These are phyloP conservation scores for Aspergillus melleus DNA, from an alignment of 2,329 filamentous ascomycete species.

Conservation along the genomic window DNA sequence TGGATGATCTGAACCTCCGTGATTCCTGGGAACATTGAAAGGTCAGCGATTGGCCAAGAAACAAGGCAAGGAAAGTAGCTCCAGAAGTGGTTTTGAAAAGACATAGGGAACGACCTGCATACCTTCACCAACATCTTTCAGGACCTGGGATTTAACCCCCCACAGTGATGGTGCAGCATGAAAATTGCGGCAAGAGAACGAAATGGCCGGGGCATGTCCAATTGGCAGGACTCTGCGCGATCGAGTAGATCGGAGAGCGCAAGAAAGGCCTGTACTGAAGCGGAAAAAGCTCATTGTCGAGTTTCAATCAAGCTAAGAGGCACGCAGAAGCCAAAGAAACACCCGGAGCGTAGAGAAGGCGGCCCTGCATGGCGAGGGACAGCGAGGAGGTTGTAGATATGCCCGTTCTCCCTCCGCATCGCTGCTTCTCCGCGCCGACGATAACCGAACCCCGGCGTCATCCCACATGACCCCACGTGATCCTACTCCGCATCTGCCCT, in stretches of 20 bases:
- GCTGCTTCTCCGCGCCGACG: slow-evolving; percentile 19
- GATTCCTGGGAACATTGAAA: slow-evolving; percentile 65
- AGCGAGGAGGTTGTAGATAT: slow-evolving; percentile 2
- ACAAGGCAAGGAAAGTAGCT: neutral
- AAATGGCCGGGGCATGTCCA: slow-evolving; percentile 23
- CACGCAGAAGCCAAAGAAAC: neutral
- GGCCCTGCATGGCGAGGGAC: slow-evolving; percentile 8
- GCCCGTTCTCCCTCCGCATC: slow-evolving; percentile 9
- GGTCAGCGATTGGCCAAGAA: slow-evolving; percentile 18
- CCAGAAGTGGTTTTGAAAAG: neutral
- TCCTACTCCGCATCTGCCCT: slow-evolving; percentile 20
- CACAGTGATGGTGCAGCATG: slow-evolving; percentile 35
- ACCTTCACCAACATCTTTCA: slow-evolving; percentile 48
- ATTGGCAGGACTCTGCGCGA: slow-evolving; percentile 27
- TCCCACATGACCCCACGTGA: slow-evolving; percentile 28
- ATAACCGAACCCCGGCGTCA: slow-evolving; percentile 24
- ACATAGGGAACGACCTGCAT: slow-evolving; percentile 1
- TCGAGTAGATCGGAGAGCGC: slow-evolving; percentile 27
- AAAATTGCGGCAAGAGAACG: slow-evolving; percentile 33
- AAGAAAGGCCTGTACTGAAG: slow-evolving; percentile 29
- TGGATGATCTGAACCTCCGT: slow-evolving; percentile 99
- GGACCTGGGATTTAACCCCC: slow-evolving; percentile 40
- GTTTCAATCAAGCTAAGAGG: neutral
- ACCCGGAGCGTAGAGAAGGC: slow-evolving; percentile 4
- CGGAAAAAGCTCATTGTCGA: slow-evolving; percentile 33